A percentile compares a stretch with the other conserved stretches of the same genome.
Conservation (phyloP, 2,329 filamentous ascomycete genomes). For the Penicillium sp. region DNA sequence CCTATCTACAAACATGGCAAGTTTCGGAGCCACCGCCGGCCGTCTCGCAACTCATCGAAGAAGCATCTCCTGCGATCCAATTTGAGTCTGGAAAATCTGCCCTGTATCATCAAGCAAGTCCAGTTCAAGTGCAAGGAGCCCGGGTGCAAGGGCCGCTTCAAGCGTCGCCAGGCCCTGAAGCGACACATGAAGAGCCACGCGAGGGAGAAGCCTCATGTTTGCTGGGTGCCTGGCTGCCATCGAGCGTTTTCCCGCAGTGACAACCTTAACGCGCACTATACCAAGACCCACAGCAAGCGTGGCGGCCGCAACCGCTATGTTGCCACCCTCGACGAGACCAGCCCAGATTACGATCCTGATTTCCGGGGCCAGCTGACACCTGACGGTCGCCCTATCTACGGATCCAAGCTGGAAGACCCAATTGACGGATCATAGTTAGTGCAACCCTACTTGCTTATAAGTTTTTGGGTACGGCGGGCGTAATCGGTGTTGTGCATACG, state of each 20-base stretch:
- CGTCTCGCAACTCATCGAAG: no score
- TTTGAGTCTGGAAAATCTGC: no score
- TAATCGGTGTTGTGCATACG: no score
- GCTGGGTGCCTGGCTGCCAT: background rate
- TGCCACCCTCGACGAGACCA: conserved; percentile 1
- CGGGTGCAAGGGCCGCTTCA: background rate
- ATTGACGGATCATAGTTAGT: no score
- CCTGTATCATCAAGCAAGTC: no score
- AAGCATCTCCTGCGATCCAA: no score
- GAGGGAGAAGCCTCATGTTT: background rate
- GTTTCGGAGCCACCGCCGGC: no score
- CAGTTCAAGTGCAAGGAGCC: background rate
- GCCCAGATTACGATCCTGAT: background rate
- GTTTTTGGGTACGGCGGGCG: no score
- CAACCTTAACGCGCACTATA: conserved; percentile 1
- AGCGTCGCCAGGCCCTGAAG: background rate
- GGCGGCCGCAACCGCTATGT: conserved; percentile 3
- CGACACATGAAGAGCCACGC: background rate
- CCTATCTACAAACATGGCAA: no score
- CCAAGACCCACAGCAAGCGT: background rate
- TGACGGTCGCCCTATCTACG: no score
- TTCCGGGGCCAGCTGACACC: conserved; percentile 2
- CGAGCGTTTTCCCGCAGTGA: background rate
- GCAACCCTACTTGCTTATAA: no score
- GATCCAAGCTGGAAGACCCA: no score